Base-by-base conservation (phyloP, 176 grass and related monocot genomes). In the Oryza meyeriana region DNA sequence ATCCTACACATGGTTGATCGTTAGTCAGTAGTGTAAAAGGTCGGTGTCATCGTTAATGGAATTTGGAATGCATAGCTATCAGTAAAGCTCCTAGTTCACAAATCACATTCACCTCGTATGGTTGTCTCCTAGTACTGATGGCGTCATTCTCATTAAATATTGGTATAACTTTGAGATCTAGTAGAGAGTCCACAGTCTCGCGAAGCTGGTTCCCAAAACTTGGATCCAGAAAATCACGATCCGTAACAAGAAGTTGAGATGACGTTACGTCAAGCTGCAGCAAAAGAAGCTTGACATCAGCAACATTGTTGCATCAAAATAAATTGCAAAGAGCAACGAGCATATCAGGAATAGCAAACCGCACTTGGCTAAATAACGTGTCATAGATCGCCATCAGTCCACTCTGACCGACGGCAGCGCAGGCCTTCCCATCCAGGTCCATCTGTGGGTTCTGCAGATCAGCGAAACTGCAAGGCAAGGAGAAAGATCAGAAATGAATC, bases 381-480 rank as follows among this genome's bases (percentile, higher is more conserved):
- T 99, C 97, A 34, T 99, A 99, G 75, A 99, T 89, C 42, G 97
- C 97, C 97, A 99, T 99, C 2, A 99, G 82, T 34, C 89, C 97
- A 59, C 87, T 99, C 79, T 99, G 97, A 40, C 97, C 93, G 47
- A 96, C 97, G 16, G 93, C 91, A 42, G 97, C 97, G 48, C 91
- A 94, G 9, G 97, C 93, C 83, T 99, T 99, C 40, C 97, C 97
- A 79, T 99, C 91, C 32, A 96, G 66, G 61, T 89, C 81, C 74
- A 83, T 4, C 81, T 93, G 97, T 8, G 91, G 93, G 25, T 99
- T 96, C 64, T 99, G 93, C 31, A 99, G 91, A 94, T 99, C 97
- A 6, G 93, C 86, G 30, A 99, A 95, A 67, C 97, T 99, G 87
- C 75, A 73, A 47, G 17, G n/a, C 17, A 67, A 48, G 27, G 14